A percentile compares a stretch with the other conserved stretches of the same genome.
phyloP scores from a whole-genome alignment of 1,284 basidiomycete genomes.

The Cutaneotrichosporon cutaneum region DNA sequence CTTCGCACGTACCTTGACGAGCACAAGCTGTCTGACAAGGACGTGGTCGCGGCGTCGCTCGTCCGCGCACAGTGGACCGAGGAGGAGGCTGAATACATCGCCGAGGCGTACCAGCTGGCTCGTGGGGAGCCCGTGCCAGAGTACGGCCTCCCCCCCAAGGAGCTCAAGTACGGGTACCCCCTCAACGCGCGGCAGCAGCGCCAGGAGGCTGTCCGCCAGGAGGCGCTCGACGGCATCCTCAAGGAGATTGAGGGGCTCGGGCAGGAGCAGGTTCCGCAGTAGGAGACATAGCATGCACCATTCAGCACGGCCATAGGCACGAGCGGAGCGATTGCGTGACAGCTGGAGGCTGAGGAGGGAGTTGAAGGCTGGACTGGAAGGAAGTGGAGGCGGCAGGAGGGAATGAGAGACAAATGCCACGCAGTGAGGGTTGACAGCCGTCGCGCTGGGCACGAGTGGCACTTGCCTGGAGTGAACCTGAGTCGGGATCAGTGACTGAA shows the following conservation, averaged over 20 bases:
- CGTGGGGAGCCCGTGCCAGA: slow-evolving; percentile 58
- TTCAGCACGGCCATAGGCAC: slow-evolving; percentile 2
- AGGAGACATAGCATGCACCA: slow-evolving; percentile 15
- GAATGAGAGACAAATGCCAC: too few relatives aligned
- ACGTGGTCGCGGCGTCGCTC: slow-evolving; percentile 39
- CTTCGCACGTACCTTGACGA: slow-evolving; percentile 32
- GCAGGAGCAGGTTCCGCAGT: slow-evolving; percentile 1
- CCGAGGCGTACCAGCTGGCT: slow-evolving; percentile 29
- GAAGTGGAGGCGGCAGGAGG: background rate
- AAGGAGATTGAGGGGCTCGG: slow-evolving; percentile 27
- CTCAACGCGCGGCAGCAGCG: slow-evolving; percentile 33
- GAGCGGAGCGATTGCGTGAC: background rate
- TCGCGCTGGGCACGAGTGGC: too few relatives aligned
- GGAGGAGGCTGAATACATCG: slow-evolving; percentile 35
- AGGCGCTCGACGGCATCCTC: slow-evolving; percentile 34
- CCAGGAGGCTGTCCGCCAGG: slow-evolving; percentile 30
- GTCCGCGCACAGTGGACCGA: slow-evolving; percentile 39
- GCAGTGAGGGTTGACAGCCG: too few relatives aligned
- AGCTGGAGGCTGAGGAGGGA: too few relatives aligned
- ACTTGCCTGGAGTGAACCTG: too few relatives aligned
- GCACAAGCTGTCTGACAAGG: slow-evolving; percentile 18
- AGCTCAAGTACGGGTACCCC: slow-evolving; percentile 44
- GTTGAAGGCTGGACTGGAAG: background rate
- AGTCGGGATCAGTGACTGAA: too few relatives aligned
- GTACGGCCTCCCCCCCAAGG: slow-evolving; percentile 63